phyloP scores from a whole-genome alignment of 176 grass and related monocot genomes.

The Avena sativa region DNA sequence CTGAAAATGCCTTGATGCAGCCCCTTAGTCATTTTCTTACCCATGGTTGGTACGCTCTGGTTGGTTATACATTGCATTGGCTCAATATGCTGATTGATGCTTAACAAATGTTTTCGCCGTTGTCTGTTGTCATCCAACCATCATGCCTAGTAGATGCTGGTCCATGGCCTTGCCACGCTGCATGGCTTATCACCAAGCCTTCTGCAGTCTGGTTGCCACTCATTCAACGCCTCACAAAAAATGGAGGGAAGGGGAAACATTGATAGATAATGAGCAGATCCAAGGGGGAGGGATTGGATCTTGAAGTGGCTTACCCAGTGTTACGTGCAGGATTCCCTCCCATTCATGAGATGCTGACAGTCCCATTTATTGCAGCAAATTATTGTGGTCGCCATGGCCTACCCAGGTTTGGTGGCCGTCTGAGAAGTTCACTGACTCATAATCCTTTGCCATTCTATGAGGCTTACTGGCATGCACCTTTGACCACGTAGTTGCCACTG shows the following conservation, averaged over 20 bases:
- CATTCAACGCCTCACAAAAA: neutral
- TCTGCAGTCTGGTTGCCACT: slow-evolving; percentile 1
- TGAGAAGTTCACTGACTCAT: slow-evolving; percentile 9
- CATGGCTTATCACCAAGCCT: neutral
- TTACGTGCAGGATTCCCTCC: neutral
- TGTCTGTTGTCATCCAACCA: neutral
- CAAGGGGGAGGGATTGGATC: neutral
- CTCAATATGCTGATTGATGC: neutral
- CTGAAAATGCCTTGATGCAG: neutral
- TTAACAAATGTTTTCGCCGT: neutral
- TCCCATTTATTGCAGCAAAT: slow-evolving; percentile 1
- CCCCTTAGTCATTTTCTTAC: neutral
- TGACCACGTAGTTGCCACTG: neutral
- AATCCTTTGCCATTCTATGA: slow-evolving; percentile 12
- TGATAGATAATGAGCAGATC: neutral
- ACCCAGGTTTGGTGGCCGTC: neutral
- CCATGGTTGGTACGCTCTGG: neutral
- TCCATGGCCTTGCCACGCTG: neutral
- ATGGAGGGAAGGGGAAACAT: neutral
- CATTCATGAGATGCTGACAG: neutral
- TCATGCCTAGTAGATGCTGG: neutral
- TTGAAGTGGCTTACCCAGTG: neutral
- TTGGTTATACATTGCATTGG: neutral
- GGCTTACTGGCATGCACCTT: neutral
- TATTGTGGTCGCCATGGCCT: neutral